Base-by-base conservation (phyloP, 495 filamentous ascomycete genomes). In the Annulohypoxylon bovei region DNA sequence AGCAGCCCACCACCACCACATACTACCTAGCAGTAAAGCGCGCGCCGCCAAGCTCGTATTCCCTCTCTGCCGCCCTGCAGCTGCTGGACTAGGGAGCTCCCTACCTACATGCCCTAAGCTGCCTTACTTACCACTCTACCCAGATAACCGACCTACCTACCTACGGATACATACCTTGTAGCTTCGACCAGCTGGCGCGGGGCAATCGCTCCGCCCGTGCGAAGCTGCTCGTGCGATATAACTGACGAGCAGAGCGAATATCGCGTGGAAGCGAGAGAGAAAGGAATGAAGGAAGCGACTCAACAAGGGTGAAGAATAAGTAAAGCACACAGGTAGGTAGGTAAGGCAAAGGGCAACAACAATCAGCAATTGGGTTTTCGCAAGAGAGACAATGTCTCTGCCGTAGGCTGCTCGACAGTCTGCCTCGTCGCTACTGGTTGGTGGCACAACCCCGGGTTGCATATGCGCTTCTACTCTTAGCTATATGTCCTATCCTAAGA, bases 21-120 rank as follows among this genome's bases (percentile, higher is more conserved):
- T 50, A 50, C n/a, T n/a, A n/a, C n/a, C n/a, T n/a, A n/a, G n/a
- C n/a, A n/a, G n/a, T n/a, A 27, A 30, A 62, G 25, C 3, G 14
- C 32, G 54, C 59, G 28, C 18, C 55, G 70, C 70, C 70, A 72
- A 72, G 39, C 70, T 72, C 70, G 70, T 72, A 72, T 72, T 68
- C 28, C 61, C 4, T 37, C 47, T 57, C 40, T 68, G 70, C 70
- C 59, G 70, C 65, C 70, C 54, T 72, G 64, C 69, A 69, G 62
- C 62, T 37, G 20, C 49, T 7, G 23, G 6, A 33, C 49, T 53
- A 18, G 39, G 39, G 39, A 42, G 39, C n/a, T 42, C 39, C 39
- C 39, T 42, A 6, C n/a, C 39, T 35, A 9, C 32, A 33, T 42
- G 39, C 16, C n/a, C n/a, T n/a, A n/a, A 35, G 32, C 39, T 42